Evolutionary conservation across 495 filamentous ascomycete genomes (phyloP).

Genomic region (Aspergillus steynii): DNA sequence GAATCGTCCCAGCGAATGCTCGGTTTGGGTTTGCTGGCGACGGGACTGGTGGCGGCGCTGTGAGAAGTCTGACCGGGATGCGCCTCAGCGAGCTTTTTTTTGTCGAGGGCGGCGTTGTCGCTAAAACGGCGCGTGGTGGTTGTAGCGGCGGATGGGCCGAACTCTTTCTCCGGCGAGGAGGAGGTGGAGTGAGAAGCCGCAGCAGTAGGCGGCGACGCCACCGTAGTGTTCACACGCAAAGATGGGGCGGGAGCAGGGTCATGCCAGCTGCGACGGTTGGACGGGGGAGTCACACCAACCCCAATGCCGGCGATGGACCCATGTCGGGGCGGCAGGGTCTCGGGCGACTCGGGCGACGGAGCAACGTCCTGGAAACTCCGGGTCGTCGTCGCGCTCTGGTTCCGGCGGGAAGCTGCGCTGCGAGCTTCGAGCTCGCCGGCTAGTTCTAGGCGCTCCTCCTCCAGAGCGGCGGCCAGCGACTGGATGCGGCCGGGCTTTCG

Average conservation of each 20-base stretch:
- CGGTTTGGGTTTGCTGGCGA: conserved; percentile 10
- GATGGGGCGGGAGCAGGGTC: conserved; percentile 26
- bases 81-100: conserved; percentile 3
- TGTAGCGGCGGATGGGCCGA: conserved; percentile 23
- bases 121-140: conserved; percentile 9
- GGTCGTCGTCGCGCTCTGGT: conserved; percentile 27
- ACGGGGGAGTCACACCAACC: conserved; percentile 29
- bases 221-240: conserved; percentile 7
- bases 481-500: background rate
- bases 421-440: conserved; percentile 13
- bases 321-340: conserved; percentile 36
- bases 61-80: background rate
- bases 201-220: conserved; percentile 14
- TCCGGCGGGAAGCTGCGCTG: conserved; percentile 6
- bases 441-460: conserved; percentile 27
- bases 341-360: conserved; percentile 25
- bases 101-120: conserved; percentile 9
- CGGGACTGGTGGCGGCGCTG: conserved; percentile 1
- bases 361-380: conserved; percentile 28
- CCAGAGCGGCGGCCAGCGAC: conserved; percentile 21
- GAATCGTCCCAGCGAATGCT: conserved; percentile 28
- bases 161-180: background rate
- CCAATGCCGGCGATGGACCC: conserved; percentile 43
- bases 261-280: conserved; percentile 12
- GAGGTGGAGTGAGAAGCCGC: background rate